phyloP scores from a whole-genome alignment of 2,329 filamentous ascomycete genomes.

The Neoascochyta sp. region DNA sequence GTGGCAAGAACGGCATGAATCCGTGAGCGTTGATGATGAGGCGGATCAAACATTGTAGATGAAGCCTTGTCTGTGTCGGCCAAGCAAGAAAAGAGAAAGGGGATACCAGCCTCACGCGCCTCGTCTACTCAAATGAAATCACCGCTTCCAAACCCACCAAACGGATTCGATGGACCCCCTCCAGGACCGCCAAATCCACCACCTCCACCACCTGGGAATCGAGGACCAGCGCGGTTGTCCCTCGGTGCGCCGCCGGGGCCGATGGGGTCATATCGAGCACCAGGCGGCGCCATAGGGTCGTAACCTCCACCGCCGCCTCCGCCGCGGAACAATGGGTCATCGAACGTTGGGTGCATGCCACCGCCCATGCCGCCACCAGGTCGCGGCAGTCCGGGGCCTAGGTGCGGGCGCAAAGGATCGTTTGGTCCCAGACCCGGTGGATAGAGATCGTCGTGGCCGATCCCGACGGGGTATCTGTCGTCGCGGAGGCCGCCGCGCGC shows the following conservation, averaged over 20 bases:
- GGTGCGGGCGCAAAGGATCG: constrained; percentile 70
- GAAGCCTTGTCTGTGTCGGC: too few relatives aligned
- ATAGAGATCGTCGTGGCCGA: constrained; percentile 84
- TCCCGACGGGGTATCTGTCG: constrained; percentile 59
- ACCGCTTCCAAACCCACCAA: constrained; percentile 57
- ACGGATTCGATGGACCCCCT: constrained; percentile 54
- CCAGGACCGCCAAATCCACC: constrained; percentile 44
- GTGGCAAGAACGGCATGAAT: too few relatives aligned
- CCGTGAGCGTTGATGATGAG: too few relatives aligned
- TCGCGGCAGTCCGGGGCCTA: constrained; percentile 58
- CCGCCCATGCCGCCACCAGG: constrained; percentile 60
- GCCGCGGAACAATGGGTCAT: constrained; percentile 79
- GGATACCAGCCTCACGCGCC: neutral
- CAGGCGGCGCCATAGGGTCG: constrained; percentile 75
- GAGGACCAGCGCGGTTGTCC: constrained; percentile 28
- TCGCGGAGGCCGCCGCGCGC: constrained; percentile 50
- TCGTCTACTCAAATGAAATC: constrained; percentile 51
- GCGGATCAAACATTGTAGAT: too few relatives aligned
- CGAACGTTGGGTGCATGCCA: constrained; percentile 95
- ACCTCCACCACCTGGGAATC: constrained; percentile 42
- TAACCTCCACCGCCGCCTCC: constrained; percentile 50
- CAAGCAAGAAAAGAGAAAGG: too few relatives aligned
- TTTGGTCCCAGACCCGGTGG: constrained; percentile 80
- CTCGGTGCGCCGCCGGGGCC: constrained; percentile 51
- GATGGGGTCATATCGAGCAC: constrained; percentile 85